Evolutionary conservation across 768 basidiomycete species (phyloP).

Genomic region (Tulasnella sp.): DNA sequence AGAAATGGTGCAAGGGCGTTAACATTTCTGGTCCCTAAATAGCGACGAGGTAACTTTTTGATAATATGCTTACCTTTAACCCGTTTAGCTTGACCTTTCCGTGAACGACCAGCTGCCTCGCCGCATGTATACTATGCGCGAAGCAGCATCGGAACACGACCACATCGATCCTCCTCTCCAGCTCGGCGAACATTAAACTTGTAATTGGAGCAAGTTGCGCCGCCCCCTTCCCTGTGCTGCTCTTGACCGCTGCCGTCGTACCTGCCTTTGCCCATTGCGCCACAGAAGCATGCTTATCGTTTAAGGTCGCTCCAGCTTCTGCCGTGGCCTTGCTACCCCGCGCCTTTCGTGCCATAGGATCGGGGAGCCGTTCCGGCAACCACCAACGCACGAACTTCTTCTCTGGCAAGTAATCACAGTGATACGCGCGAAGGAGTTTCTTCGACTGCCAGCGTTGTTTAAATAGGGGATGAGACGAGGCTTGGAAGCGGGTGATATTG

Average conservation of each 20-base stretch:
- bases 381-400: slow-evolving; percentile 93
- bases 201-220: slow-evolving; percentile 80
- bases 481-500: slow-evolving; percentile 47
- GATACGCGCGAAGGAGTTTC: slow-evolving; percentile 81
- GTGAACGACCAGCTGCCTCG: slow-evolving; percentile 73
- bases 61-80: slow-evolving; percentile 49
- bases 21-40: no score
- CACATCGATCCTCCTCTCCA: slow-evolving; percentile 91
- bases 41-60: slow-evolving; percentile 1
- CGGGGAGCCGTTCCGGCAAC: slow-evolving; percentile 75
- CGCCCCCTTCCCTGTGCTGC: slow-evolving; percentile 35
- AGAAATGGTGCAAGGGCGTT: neutral
- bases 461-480: slow-evolving; percentile 55
- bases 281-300: slow-evolving; percentile 29
- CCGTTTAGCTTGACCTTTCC: slow-evolving; percentile 87
- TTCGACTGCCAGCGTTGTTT: slow-evolving; percentile 89
- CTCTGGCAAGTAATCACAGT: slow-evolving; percentile 89
- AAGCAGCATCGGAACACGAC: slow-evolving; percentile 86
- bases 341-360: slow-evolving; percentile 54
- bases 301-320: slow-evolving; percentile 36
- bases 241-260: neutral
- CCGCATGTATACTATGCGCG: slow-evolving; percentile 81
- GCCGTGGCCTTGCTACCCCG: slow-evolving; percentile 25
- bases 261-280: neutral
- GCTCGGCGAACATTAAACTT: slow-evolving; percentile 87